Evolutionary conservation across 2,329 filamentous ascomycete species (phyloP).

Genomic region (Passalora sequoiae): DNA sequence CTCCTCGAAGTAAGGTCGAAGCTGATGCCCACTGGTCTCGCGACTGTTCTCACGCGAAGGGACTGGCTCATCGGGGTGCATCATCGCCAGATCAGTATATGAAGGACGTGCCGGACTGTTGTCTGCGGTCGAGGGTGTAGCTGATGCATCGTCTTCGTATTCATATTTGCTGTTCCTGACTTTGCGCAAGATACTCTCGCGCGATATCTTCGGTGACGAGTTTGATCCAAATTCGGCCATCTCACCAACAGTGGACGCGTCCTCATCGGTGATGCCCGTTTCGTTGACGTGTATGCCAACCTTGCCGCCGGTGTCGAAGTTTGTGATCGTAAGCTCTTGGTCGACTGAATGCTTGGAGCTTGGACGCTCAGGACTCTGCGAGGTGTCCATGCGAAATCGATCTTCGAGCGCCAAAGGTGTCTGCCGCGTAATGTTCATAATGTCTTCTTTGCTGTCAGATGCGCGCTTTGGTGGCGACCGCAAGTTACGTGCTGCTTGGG

Average conservation of each 20-base stretch:
- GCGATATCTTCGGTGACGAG: slow-evolving; percentile 70
- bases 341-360: slow-evolving; percentile 33
- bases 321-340: slow-evolving; percentile 38
- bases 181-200: slow-evolving; percentile 86
- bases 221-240: slow-evolving; percentile 31
- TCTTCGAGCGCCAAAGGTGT: slow-evolving; percentile 78
- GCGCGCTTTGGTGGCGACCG: slow-evolving; percentile 67
- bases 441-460: slow-evolving; percentile 67
- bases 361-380: slow-evolving; percentile 16
- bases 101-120: slow-evolving; percentile 22
- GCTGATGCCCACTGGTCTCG: slow-evolving; percentile 25
- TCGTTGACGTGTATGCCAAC: slow-evolving; percentile 19
- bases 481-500: slow-evolving; percentile 61
- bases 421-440: slow-evolving; percentile 66
- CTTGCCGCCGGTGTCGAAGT: slow-evolving; percentile 27
- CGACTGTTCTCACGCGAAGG: slow-evolving; percentile 69
- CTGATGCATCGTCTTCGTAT: slow-evolving; percentile 35
- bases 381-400: slow-evolving; percentile 70
- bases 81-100: slow-evolving; percentile 47
- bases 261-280: slow-evolving; percentile 29
- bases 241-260: slow-evolving; percentile 32
- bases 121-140: slow-evolving; percentile 48
- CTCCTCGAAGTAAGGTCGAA: slow-evolving; percentile 34
- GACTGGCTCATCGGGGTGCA: slow-evolving; percentile 86
- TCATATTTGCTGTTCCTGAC: slow-evolving; percentile 63